Base-by-base conservation (phyloP, 371 early-diverging fungal species). In the Coemansia sp. region DNA sequence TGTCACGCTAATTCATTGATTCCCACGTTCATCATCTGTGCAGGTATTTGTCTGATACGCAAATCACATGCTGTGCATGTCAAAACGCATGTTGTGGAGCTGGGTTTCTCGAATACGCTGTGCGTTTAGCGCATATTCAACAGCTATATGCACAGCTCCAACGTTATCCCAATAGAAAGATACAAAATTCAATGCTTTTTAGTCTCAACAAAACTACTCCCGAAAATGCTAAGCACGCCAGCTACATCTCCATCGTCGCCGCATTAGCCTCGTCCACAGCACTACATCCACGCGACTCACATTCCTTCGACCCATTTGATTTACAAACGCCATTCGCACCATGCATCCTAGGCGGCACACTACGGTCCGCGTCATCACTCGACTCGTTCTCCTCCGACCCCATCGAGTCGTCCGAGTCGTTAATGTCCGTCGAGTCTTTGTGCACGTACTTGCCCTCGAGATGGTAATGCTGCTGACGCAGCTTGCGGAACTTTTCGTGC, bases 401-500 rank as follows among this genome's bases (percentile, higher is more conserved):
- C n/a, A 48, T 18, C 16, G 62, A 52, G 42, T 30, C 57, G n/a
- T 69, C 74, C 33, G 77, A 75, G 50, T 72, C 68, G 12, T 42
- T 47, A 16, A 70, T 50, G 39, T 67, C 40, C 1, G 30, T 37
- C 0, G 48, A 33, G 44, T 75, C 68, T 3, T 39, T 30, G 42
- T 69, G 72, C 56, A 80, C 67, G n/a, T 65, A 68, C 25, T 58
- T 53, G 42, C 80, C 80, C 30, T 80, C 80, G 2, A 47, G 58
- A 33, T 57, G 68, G 57, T 80, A 80, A 48, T 80, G 80, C 42
- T 53, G 48, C 30, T 58, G 25, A 51, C 80, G 78, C 75, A 69
- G 48, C 61, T 64, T 69, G 40, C 33, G 54, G 47, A 80, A 80
- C 58, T 37, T 37, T 58, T 72, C 75, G 21, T 65, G 68, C 59